phyloP scores from a whole-genome alignment of 1,139 yeast genomes.

The Candida gigantensis region DNA sequence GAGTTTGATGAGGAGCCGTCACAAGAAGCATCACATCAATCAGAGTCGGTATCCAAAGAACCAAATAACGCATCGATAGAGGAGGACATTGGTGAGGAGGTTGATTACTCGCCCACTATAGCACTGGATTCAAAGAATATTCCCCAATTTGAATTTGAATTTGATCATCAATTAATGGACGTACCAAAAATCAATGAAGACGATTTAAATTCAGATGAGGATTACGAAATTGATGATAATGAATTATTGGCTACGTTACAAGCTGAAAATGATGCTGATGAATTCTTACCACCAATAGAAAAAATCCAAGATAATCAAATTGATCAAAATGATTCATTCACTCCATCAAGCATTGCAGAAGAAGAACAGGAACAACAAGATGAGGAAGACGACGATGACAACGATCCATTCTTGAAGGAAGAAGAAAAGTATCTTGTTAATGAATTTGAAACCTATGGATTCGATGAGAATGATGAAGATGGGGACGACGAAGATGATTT shows the following conservation, averaged over 20 bases:
- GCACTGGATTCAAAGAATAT: conserved; percentile 17
- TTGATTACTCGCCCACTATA: conserved; percentile 22
- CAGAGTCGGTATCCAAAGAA: conserved; percentile 21
- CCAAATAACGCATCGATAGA: conserved; percentile 21
- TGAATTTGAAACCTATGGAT: conserved; percentile 50
- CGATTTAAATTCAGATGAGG: conserved; percentile 63
- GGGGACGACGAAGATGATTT: conserved; percentile 14
- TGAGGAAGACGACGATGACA: conserved; percentile 54
- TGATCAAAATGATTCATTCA: conserved; percentile 44
- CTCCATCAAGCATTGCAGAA: conserved; percentile 35
- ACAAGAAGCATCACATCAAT: too few species aligned
- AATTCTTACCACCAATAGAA: conserved; percentile 23
- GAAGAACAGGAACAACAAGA: conserved; percentile 18
- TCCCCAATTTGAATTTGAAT: conserved; percentile 36
- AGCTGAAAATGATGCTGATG: conserved; percentile 62
- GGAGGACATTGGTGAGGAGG: conserved; percentile 75
- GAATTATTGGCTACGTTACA: conserved; percentile 68
- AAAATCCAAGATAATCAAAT: conserved; percentile 7
- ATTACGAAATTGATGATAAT: conserved; percentile 71
- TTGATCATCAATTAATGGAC: conserved; percentile 38
- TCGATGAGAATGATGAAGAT: conserved; percentile 34
- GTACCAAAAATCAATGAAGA: conserved; percentile 56
- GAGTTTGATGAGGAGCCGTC: conserved; percentile 51
- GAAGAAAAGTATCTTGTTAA: conserved; percentile 49
- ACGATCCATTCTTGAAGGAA: conserved; percentile 46